Evolutionary conservation across 208 protist genomes (phyloP), one percentile per base, ranked within the genome.

Genomic region (Leishmania aethiopica): DNA sequence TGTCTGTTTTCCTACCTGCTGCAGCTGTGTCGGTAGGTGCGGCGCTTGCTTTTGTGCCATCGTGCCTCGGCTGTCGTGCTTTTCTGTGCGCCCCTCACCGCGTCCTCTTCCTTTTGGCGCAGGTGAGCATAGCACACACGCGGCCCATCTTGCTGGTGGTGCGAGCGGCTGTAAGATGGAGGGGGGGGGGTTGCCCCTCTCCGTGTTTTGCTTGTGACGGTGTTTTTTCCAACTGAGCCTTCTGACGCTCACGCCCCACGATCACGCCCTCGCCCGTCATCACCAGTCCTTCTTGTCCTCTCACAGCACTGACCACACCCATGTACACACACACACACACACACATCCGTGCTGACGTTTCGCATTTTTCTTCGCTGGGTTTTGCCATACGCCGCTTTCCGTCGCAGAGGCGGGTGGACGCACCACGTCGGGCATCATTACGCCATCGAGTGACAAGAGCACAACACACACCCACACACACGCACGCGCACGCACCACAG

Each of bases 401-500:
- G 59, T 32, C 28, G 28, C 59, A 64, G 28, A 2, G 28, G 28
- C 59, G 5, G 59, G 59, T 32, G 59, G 59, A 64, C 59, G 45
- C 32, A 57, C 79, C 55, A 73, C 79, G n/a, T 71, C 71, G 5
- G 45, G 71, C 55, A n/a, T 32, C 57, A 32, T 62, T 32, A 62
- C 42, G 3, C 53, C 71, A n/a, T 62, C 57, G 15, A 64, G 59
- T 32, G 28, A 8, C 15, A 64, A 32, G 1, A 6, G 10, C 51
- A 55, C 59, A 32, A 35, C 57, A 22, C 8, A 15, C 22, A 32
- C 6, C 0, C 1, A 22, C 15, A 35, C 3, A 64, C 59, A 64
- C 59, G 28, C 0, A 32, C 8, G 17, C 7, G 1, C 0, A 25
- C 11, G 32, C 3, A 64, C 59, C 6, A 49, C 8, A 0, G 51